Conservation (phyloP, 1,284 basidiomycete genomes). For the Ganoderma leucocontextum region DNA sequence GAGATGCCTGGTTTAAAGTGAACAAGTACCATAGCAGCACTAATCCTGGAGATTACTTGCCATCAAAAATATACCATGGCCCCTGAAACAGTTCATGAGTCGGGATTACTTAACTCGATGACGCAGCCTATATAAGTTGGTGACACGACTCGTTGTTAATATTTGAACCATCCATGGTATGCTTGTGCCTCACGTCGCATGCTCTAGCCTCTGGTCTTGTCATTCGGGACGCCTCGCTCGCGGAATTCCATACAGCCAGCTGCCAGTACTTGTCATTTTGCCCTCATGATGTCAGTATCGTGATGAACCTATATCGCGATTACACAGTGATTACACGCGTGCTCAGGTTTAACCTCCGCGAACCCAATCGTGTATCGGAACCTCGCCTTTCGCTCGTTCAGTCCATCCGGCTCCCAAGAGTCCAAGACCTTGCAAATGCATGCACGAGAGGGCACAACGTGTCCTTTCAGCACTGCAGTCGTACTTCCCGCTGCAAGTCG, state of each 20-base stretch:
- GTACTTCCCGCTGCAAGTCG: neutral
- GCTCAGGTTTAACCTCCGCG: neutral
- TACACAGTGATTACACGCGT: neutral
- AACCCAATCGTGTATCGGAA: neutral
- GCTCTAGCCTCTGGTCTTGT: neutral
- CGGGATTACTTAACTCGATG: neutral
- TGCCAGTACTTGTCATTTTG: neutral
- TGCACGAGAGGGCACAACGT: neutral
- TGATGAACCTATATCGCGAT: neutral
- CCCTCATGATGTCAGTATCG: neutral
- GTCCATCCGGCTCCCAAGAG: neutral
- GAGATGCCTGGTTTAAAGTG: neutral
- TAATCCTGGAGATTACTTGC: neutral
- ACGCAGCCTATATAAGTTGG: neutral
- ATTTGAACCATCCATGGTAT: neutral
- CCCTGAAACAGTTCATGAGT: neutral
- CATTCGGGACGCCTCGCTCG: neutral
- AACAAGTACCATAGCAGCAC: no score
- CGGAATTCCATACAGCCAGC: neutral
- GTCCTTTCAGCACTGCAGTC: neutral
- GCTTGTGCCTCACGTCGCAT: neutral
- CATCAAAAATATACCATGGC: neutral
- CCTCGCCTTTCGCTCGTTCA: slow-evolving; percentile 2
- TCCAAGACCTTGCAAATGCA: neutral
- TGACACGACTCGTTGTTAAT: neutral